phyloP scores from a whole-genome alignment of 441 rosid species.

The Euphorbia schlechtendalii region DNA sequence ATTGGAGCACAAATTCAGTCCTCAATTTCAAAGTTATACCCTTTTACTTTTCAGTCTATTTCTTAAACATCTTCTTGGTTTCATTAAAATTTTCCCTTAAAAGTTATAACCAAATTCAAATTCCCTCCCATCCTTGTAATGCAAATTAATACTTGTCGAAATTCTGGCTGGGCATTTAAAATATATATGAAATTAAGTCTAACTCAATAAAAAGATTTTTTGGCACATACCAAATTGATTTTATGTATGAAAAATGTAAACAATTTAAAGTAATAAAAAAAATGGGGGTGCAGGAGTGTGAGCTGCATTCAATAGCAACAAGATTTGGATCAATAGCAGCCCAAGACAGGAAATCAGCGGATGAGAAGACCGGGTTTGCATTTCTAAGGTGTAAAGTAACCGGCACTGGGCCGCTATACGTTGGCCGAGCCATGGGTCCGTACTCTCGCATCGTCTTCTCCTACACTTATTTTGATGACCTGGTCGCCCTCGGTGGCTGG shows the following conservation, averaged over 20 bases:
- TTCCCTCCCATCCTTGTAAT: no score
- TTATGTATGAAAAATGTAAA: neutral
- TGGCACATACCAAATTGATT: neutral
- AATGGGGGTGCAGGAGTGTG: slow-evolving; percentile 56
- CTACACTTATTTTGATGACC: slow-evolving; percentile 68
- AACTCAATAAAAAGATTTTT: no score
- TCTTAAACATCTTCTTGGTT: no score
- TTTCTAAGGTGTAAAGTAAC: slow-evolving; percentile 70
- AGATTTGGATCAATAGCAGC: slow-evolving; percentile 91
- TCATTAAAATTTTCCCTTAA: no score
- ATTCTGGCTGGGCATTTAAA: no score
- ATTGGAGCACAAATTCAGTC: no score
- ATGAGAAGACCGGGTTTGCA: slow-evolving; percentile 85
- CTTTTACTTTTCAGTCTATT: no score
- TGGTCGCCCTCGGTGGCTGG: slow-evolving; percentile 96
- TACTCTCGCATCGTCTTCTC: slow-evolving; percentile 85
- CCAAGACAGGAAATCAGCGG: slow-evolving; percentile 61
- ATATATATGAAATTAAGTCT: no score
- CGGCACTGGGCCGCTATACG: slow-evolving; percentile 68
- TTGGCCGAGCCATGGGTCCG: slow-evolving; percentile 93
- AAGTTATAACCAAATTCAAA: no score
- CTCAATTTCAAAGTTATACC: no score
- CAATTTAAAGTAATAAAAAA: no score
- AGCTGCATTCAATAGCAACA: slow-evolving; percentile 79
- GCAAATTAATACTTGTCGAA: no score